Evolutionary conservation across 257 asterid species (phyloP), one percentile per base, ranked within the genome.

Genomic region (Nicotiana paniculata): DNA sequence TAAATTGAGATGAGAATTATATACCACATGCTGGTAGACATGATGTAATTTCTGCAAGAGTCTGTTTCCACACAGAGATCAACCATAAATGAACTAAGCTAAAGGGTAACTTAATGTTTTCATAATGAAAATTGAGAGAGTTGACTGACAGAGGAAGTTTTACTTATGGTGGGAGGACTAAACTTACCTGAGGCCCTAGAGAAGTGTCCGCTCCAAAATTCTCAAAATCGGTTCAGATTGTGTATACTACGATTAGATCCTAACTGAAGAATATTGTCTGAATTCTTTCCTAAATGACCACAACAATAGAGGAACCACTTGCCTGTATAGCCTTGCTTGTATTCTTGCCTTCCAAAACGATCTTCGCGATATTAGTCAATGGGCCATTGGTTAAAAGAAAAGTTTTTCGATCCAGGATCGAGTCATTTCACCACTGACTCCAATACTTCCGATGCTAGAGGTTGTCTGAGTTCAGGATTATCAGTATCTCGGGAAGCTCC

Each of bases 401-500:
- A 78, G 93, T 21, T 85, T 67, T 93, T 93, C 1, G 95, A 90
- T 68, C 89, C 91, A 0, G 88, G 82, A 12, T 83, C 80, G 16
- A 93, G 92, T 32, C 94, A 89, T 76, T 88, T 80, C 18, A 87
- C 81, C 11, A 93, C 88, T 2, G 93, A 88, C 48, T 88, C 84
- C 98, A 97, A 95, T 65, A 90, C 86, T 80, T 95, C 97, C 46
- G 85, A 78, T 78, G 97, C 97, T 43, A 85, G 86, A 75, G 93
- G 92, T 79, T 95, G 99, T 87, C 98, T 88, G 82, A 93, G 92
- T 82, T 92, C 91, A 48, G 97, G 97, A 32, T 89, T 89, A 24
- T 84, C 94, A 4, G 99, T 95, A 85, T 93, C 90, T 81, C 94
- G 83, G 2, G 97, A 97, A 80, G 98, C 99, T 84, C 97, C 93